Conservation (phyloP, 2,329 filamentous ascomycete genomes). For the Colletotrichum somersetense region DNA sequence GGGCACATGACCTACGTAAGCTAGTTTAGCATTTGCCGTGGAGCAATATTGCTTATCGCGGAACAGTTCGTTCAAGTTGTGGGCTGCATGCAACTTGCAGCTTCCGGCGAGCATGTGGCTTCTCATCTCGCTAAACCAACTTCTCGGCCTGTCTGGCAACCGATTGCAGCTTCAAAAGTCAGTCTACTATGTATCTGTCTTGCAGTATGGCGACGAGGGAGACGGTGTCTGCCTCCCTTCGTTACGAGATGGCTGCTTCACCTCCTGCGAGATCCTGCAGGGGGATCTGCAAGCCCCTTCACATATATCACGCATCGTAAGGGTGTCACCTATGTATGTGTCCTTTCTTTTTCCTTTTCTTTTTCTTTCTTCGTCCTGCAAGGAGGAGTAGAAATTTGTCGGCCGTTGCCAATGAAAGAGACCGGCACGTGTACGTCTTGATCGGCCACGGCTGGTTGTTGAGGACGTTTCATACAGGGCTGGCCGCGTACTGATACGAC, state of each 20-base stretch:
- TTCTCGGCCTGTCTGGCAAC: not conserved
- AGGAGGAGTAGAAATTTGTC: not conserved
- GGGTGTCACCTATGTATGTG: not conserved
- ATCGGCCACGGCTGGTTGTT: not conserved
- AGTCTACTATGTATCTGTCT: not conserved
- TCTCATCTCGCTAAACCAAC: not conserved
- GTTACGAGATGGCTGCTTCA: not conserved
- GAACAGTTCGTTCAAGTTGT: not conserved
- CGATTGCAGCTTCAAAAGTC: not conserved
- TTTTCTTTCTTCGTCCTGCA: slow-evolving; percentile 15
- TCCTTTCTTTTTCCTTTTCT: not conserved
- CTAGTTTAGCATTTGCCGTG: not conserved
- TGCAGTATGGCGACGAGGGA: slow-evolving; percentile 4
- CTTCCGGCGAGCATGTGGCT: slow-evolving; percentile 9
- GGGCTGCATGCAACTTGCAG: no score
- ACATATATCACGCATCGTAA: slow-evolving; percentile 10
- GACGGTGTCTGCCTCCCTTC: slow-evolving; percentile 1
- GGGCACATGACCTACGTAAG: slow-evolving; percentile 15
- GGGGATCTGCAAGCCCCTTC: slow-evolving; percentile 19
- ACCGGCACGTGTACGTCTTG: not conserved
- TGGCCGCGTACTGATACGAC: not conserved
- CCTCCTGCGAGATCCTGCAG: slow-evolving; percentile 39
- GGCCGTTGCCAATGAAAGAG: not conserved
- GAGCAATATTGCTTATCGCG: not conserved
- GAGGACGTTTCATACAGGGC: not conserved